A percentile compares a stretch with the other conserved stretches of the same genome.
phyloP scores from a whole-genome alignment of 371 early-diverging fungal genomes.

The Lichtheimia ramosa region DNA sequence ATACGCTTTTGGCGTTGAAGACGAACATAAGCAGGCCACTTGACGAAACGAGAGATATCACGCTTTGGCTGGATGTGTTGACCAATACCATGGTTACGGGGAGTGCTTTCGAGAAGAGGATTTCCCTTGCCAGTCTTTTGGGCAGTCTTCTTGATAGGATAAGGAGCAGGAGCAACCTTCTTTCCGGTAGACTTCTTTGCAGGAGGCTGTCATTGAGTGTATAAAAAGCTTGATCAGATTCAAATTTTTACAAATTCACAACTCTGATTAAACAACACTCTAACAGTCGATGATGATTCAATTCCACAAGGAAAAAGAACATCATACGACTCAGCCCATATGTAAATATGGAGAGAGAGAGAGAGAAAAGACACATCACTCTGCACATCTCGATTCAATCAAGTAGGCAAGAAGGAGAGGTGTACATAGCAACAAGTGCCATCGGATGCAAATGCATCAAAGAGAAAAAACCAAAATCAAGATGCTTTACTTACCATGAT shows the following conservation, averaged over 20 bases:
- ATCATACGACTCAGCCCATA: conserved; percentile 20
- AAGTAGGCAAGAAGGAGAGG: too few relatives aligned
- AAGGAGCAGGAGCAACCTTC: conserved; percentile 94
- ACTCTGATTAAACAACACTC: conserved; percentile 31
- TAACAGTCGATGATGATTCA: conserved; percentile 18
- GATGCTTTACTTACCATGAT: conserved; percentile 8
- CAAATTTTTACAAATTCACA: conserved; percentile 31
- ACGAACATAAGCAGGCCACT: conserved; percentile 97
- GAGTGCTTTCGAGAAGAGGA: conserved; percentile 91
- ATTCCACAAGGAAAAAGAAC: background rate
- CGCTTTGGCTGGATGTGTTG: conserved; percentile 94
- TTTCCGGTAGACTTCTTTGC: conserved; percentile 66
- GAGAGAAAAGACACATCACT: conserved; percentile 4
- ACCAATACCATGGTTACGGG: conserved; percentile 93
- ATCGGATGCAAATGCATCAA: background rate
- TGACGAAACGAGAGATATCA: conserved; percentile 95
- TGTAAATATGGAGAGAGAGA: conserved; percentile 1
- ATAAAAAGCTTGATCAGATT: conserved; percentile 28
- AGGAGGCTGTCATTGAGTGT: conserved; percentile 45
- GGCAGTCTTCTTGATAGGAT: conserved; percentile 66
- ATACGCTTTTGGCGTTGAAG: conserved; percentile 97
- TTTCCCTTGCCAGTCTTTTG: conserved; percentile 71
- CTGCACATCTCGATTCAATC: background rate
- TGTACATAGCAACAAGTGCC: too few relatives aligned
- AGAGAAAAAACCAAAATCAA: background rate